Base-by-base conservation (phyloP, 306 rosid species). In the Lathyrus aphaca region DNA sequence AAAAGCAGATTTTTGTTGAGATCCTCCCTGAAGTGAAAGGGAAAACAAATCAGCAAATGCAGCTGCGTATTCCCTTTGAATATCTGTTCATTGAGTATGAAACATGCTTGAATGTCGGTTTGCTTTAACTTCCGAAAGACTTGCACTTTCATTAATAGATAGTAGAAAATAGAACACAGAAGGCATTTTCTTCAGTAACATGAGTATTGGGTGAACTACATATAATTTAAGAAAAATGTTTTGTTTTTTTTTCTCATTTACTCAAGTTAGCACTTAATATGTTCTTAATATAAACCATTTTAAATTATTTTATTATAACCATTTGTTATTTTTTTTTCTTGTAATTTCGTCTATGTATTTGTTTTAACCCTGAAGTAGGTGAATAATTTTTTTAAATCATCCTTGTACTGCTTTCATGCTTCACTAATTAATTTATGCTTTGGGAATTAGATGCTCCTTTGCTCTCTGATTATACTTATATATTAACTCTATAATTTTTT, bases 71-170 rank as follows among this genome's bases (percentile, higher is more conserved):
- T 62, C 60, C 44, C 38, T 44, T 40, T 64, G 55, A 66, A 15
- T 63, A 43, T 35, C 43, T 55, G 68, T 64, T 21, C 42, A 11
- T 25, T 23, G 29, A 16, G n/a, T 35, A 40, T 15, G 44, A 43
- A 61, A 18, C 9, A 32, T 45, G 11, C 35, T 19, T 63, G 29
- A 64, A 64, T 53, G 54, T 63, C 14, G 46, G 25, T 64, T 29
- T 71, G 45, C 46, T 70, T 53, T 70, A 61, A 50, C 61, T 64
- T 64, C 27, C 4, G 35, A 64, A 44, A 37, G 32, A n/a, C 23
- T 69, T 49, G 29, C 42, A 7, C 45, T 44, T 30, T 17, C n/a
- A 35, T 57, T 68, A 56, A 63, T 19, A 37, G n/a, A n/a, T n/a
- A 72, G 15, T 71, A 43, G 66, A 69, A 25, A 54, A 27, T 74